A percentile compares a stretch with the other conserved stretches of the same genome.
Evolutionary conservation across 495 filamentous ascomycete genomes (phyloP).

Genomic region (Acidiella bohemica): DNA sequence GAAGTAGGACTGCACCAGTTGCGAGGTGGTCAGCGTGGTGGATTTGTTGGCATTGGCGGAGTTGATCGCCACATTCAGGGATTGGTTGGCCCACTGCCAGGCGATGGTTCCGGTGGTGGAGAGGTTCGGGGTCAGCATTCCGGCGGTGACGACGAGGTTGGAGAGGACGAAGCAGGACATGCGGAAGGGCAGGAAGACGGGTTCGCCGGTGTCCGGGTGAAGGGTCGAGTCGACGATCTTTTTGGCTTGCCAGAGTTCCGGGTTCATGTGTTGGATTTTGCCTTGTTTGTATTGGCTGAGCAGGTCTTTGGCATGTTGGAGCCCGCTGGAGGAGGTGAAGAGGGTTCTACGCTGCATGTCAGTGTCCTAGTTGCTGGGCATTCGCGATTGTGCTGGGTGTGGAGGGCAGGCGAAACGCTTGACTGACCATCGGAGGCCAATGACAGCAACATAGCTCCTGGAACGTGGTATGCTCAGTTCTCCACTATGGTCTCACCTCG

Average conservation of each 20-base stretch:
- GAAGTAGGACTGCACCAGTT: constrained; percentile 77
- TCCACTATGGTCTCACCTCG: constrained; percentile 62
- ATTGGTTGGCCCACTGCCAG: constrained; percentile 96
- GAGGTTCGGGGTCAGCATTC: constrained; percentile 87
- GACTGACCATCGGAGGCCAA: no score
- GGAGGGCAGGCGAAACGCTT: no score
- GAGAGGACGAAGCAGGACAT: constrained; percentile 94
- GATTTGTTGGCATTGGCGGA: constrained; percentile 95
- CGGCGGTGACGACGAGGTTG: constrained; percentile 90
- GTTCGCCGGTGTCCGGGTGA: constrained; percentile 86
- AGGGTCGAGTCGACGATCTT: constrained; percentile 92
- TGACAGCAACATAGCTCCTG: no score
- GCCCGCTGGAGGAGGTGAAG: constrained; percentile 55
- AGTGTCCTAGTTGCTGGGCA: no score
- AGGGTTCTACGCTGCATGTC: constrained; percentile 47
- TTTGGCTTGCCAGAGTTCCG: constrained; percentile 88
- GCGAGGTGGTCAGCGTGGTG: constrained; percentile 62
- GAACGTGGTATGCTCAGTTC: constrained; percentile 13
- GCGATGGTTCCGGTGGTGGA: constrained; percentile 71
- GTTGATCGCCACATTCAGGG: constrained; percentile 96
- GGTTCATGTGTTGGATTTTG: constrained; percentile 61
- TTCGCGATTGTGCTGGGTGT: no score
- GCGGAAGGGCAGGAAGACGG: constrained; percentile 86
- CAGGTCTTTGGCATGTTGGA: constrained; percentile 69
- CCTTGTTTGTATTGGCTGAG: constrained; percentile 73